phyloP scores from a whole-genome alignment of 208 protist genomes.

The Acanthamoeba castellanii region DNA sequence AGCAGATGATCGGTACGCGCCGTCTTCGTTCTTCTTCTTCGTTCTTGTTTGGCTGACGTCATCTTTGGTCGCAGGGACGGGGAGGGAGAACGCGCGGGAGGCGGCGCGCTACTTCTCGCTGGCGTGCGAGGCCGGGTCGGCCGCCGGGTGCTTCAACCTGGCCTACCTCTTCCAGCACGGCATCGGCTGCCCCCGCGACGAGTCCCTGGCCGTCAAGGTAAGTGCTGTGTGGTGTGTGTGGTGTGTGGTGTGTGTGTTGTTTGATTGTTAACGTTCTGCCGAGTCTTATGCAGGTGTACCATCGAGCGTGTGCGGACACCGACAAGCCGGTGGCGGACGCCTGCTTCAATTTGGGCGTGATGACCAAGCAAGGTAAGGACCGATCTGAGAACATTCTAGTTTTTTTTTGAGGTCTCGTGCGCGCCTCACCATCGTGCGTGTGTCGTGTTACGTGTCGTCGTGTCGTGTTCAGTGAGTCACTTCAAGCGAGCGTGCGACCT shows the following conservation, averaged over 20 bases:
- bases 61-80: not conserved
- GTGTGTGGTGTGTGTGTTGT: not conserved
- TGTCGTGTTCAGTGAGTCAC: not conserved
- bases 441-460: not conserved
- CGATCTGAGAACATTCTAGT: no score
- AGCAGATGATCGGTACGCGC: constrained; percentile 14
- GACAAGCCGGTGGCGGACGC: not conserved
- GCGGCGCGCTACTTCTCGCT: constrained; percentile 2
- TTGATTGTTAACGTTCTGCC: no score
- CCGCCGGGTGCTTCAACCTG: constrained; percentile 28
- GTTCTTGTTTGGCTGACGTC: not conserved
- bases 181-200: not conserved
- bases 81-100: not conserved
- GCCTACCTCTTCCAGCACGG: constrained; percentile 35
- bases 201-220: not conserved
- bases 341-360: constrained; percentile 41
- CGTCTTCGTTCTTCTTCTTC: no score
- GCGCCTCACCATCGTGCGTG: not conserved
- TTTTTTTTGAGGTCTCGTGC: not conserved
- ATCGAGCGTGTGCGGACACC: not conserved
- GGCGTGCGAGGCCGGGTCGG: not conserved
- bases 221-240: not conserved
- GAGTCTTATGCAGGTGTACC: not conserved
- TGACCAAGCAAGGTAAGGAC: constrained; percentile 13
- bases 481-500: constrained; percentile 21